A percentile compares a stretch with the other conserved stretches of the same genome.
Conservation (phyloP, 345 rosid species). For the Psidium guajava region DNA sequence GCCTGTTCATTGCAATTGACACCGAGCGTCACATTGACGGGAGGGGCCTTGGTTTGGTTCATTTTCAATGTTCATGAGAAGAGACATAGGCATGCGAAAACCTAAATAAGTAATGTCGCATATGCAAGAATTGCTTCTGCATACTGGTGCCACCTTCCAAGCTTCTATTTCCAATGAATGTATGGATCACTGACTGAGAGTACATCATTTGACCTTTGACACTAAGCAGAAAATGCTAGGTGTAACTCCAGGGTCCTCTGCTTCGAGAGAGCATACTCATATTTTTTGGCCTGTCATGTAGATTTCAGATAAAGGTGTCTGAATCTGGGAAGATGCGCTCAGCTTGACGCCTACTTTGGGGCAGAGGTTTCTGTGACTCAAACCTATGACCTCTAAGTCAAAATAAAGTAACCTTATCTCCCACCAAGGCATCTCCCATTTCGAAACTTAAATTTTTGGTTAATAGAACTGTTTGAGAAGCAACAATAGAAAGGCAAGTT, state of each 20-base stretch:
- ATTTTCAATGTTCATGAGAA: neutral
- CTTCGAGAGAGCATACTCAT: neutral
- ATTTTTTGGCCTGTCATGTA: neutral
- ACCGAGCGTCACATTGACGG: neutral
- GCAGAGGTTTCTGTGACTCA: neutral
- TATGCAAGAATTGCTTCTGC: neutral
- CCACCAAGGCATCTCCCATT: neutral
- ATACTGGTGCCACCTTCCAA: neutral
- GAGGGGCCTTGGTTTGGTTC: neutral
- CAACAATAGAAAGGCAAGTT: neutral
- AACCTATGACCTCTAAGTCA: neutral
- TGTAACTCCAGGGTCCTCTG: neutral
- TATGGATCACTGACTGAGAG: neutral
- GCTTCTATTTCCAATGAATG: neutral
- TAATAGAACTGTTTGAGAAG: neutral
- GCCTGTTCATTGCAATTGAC: neutral
- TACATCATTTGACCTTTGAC: neutral
- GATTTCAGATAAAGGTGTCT: neutral
- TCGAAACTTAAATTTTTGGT: neutral
- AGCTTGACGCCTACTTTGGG: neutral
- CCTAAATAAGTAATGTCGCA: neutral
- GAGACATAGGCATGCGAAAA: neutral
- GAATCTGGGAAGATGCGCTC: neutral
- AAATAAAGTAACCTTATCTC: neutral
- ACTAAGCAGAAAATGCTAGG: neutral